A percentile compares a stretch with the other conserved stretches of the same genome.
Conservation (phyloP, 1,139 yeast genomes). For the Protomyces pachydermus region DNA sequence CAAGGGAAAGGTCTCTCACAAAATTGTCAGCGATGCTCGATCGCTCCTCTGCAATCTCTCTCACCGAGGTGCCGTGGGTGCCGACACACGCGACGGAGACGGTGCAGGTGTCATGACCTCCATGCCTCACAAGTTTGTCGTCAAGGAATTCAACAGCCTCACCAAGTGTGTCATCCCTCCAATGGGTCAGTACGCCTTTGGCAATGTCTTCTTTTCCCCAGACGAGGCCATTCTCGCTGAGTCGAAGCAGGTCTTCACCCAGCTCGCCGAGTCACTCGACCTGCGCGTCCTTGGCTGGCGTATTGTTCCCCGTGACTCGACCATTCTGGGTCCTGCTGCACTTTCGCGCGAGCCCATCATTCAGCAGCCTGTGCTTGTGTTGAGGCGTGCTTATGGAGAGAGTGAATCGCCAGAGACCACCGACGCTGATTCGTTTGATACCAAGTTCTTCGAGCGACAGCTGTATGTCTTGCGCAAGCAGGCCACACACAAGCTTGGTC, state of each 20-base stretch:
- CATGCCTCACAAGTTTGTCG: conserved; percentile 81
- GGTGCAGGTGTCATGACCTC: conserved; percentile 97
- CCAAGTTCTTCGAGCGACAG: conserved; percentile 71
- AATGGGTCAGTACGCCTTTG: conserved; percentile 84
- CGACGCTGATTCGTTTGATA: conserved; percentile 50
- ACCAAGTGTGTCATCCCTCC: conserved; percentile 38
- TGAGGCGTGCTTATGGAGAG: conserved; percentile 48
- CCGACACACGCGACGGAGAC: conserved; percentile 95
- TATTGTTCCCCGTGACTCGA: conserved; percentile 88
- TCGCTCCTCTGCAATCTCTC: conserved; percentile 92
- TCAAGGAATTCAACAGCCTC: conserved; percentile 61
- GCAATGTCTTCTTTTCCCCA: conserved; percentile 85
- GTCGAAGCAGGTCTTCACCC: conserved; percentile 71
- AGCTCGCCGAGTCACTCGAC: conserved; percentile 69
- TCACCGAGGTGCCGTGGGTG: conserved; percentile 95
- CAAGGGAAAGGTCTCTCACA: conserved; percentile 82
- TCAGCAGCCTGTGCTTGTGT: conserved; percentile 80
- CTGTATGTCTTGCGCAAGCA: conserved; percentile 83
- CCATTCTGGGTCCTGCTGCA: conserved; percentile 92
- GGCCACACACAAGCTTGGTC: conserved; percentile 82
- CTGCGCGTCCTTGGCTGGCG: conserved; percentile 91
- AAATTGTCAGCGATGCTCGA: conserved; percentile 81
- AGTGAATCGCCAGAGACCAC: conserved; percentile 38
- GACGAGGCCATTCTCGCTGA: conserved; percentile 61
- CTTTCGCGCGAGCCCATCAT: conserved; percentile 86